Evolutionary conservation across 805 yeast species (phyloP), one percentile per base, ranked within the genome.

Genomic region (Tetrapisispora taiwanensis): DNA sequence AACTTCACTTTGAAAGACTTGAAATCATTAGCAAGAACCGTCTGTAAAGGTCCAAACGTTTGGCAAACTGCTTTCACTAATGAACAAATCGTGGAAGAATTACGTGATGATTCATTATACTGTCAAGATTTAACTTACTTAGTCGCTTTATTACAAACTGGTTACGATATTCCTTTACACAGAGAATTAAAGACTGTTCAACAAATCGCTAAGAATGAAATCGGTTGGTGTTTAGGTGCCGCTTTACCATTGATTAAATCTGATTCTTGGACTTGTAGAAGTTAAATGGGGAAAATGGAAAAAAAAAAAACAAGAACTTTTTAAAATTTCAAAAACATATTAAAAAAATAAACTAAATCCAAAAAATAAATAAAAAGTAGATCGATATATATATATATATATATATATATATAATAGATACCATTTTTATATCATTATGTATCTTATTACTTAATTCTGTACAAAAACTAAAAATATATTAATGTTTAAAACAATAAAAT

Each of bases 221-320:
- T 92, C 42, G 99, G 98, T 30, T 92, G 99, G 99, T 92, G 97
- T 71, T 72, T 92, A 45, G 99, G 99, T 55, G 98, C 97, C 1
- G 86, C 97, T 1, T 74, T 92, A 55, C 97, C 97, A 8, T 69
- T 92, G 54, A 71, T 92, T 53, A 92, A 84, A 49, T 70, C 66
- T 37, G 66, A 76, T 18, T 79, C 78, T 34, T 86, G 95, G 95
- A 73, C 70, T 42, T 87, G 96, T 50, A 56, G 48, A 46, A 45
- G 55, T 19, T 36, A 26, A 34, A 10, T 12, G 27, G 17, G 7
- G 9, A 9, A 18, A 7, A 42, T 39, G 7, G 39, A 49, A 33
- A 22, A 44, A 14, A 43, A 22, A 22, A 22, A 8, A 22, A 22
- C 5, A 6, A 22, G 8, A 22, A 22, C 5, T 22, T 22, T 22